These are phyloP conservation scores for Fagopyrum tataricum DNA, from an alignment of 148 eudicot species.

Conservation along the genomic window DNA sequence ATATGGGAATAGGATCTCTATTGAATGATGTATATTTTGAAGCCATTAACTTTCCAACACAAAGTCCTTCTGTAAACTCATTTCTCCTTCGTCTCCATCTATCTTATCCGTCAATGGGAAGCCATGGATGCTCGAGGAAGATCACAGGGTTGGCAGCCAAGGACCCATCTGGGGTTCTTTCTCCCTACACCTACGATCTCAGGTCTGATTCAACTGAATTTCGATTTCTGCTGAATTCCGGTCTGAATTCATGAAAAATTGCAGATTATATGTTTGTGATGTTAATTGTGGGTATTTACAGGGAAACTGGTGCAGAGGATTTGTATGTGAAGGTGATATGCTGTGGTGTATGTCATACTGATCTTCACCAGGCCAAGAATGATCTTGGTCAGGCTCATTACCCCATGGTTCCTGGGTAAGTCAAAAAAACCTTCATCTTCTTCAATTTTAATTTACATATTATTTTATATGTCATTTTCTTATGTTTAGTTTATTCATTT, in stretches of 20 bases:
- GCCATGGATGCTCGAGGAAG: conserved; percentile 41
- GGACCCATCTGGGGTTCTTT: conserved; percentile 75
- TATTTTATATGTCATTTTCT: background rate
- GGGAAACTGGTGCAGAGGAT: conserved; percentile 75
- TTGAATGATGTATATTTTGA: too few species aligned
- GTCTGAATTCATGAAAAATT: background rate
- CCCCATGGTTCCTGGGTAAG: conserved; percentile 96
- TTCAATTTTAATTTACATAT: background rate
- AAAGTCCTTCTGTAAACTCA: background rate
- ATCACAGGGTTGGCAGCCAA: conserved; percentile 78
- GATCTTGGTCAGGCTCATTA: conserved; percentile 80
- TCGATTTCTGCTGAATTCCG: background rate
- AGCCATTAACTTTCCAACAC: too few species aligned
- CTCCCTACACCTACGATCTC: conserved; percentile 65
- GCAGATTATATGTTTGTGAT: background rate
- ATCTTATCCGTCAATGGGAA: conserved; percentile 30
- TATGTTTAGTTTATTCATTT: too few species aligned
- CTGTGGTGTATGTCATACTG: conserved; percentile 85
- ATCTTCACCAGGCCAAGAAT: conserved; percentile 73
- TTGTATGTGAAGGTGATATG: conserved; percentile 60
- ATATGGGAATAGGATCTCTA: background rate
- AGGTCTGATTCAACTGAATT: conserved; percentile 28
- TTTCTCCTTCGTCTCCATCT: background rate
- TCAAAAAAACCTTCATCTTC: background rate
- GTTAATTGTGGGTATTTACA: conserved; percentile 16